phyloP scores from a whole-genome alignment of 352 stramenopile genomes.

The Peronospora tabacina region DNA sequence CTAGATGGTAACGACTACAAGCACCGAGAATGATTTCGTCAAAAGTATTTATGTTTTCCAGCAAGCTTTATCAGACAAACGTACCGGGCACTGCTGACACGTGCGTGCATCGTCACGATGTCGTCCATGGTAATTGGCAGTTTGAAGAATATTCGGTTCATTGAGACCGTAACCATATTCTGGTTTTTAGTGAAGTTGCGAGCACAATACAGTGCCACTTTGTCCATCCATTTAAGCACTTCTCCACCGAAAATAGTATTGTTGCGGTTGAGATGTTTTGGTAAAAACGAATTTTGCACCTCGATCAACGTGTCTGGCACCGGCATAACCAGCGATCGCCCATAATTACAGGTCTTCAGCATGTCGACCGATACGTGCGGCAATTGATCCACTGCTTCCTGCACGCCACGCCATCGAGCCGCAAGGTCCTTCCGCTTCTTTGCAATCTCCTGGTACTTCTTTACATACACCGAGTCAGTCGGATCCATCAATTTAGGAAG shows the following conservation, averaged over 20 bases:
- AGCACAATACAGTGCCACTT: constrained; percentile 53
- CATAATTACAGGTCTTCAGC: constrained; percentile 41
- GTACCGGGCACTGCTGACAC: constrained; percentile 50
- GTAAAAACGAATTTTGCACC: constrained; percentile 36
- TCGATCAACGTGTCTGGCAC: constrained; percentile 63
- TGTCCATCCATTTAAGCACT: constrained; percentile 63
- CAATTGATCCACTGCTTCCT: constrained; percentile 58
- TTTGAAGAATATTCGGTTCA: constrained; percentile 70
- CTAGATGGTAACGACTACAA: constrained; percentile 47
- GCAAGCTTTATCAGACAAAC: neutral
- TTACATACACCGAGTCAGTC: constrained; percentile 36
- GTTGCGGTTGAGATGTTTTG: constrained; percentile 69
- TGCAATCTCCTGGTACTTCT: constrained; percentile 45
- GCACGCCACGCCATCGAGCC: constrained; percentile 48
- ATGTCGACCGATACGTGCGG: constrained; percentile 53
- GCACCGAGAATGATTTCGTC: constrained; percentile 37
- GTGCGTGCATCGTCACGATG: constrained; percentile 58
- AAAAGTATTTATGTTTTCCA: neutral
- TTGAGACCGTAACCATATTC: constrained; percentile 57
- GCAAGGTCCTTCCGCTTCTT: constrained; percentile 59
- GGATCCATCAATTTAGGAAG: constrained; percentile 42
- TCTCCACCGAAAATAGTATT: constrained; percentile 72
- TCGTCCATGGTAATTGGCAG: constrained; percentile 57
- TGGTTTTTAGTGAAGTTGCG: constrained; percentile 63
- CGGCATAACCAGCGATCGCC: constrained; percentile 35